These are phyloP conservation scores for Santalum album DNA, from an alignment of 164 flowering plant species.

Conservation along the genomic window DNA sequence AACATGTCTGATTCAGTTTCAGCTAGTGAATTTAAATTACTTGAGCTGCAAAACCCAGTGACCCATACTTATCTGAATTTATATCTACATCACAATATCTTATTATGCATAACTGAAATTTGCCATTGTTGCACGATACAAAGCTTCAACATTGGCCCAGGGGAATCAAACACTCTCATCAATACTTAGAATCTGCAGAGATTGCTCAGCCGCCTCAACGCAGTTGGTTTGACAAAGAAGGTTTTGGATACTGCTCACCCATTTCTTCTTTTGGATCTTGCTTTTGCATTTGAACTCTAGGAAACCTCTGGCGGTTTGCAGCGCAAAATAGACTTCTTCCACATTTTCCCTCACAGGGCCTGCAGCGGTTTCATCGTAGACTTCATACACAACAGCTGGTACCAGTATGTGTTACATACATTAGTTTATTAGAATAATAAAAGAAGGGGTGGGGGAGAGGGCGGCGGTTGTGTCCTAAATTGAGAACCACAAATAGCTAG, in stretches of 20 bases:
- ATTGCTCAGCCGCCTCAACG: conserved; percentile 24
- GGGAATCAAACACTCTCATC: conserved; percentile 16
- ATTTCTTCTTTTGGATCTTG: conserved; percentile 59
- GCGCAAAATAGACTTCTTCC: conserved; percentile 55
- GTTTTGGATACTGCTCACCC: conserved; percentile 59
- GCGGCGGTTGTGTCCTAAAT: too few relatives aligned
- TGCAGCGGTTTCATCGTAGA: conserved; percentile 45
- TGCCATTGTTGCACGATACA: too few relatives aligned
- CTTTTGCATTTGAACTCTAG: conserved; percentile 84
- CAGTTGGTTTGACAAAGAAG: conserved; percentile 37
- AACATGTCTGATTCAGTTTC: too few relatives aligned
- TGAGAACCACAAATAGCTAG: too few relatives aligned
- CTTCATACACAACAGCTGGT: conserved; percentile 70
- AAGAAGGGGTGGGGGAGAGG: too few relatives aligned
- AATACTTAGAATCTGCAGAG: conserved; percentile 29
- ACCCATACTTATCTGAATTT: too few relatives aligned
- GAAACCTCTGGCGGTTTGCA: conserved; percentile 73
- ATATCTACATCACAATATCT: too few relatives aligned
- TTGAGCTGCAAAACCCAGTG: too few relatives aligned
- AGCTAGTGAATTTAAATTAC: too few relatives aligned
- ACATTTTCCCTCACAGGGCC: conserved; percentile 49
- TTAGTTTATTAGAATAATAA: too few relatives aligned
- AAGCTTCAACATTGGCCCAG: not conserved
- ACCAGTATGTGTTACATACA: not conserved
- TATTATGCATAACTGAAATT: too few relatives aligned